phyloP scores from a whole-genome alignment of 2,329 filamentous ascomycete species.

The Exophiala sideris region DNA sequence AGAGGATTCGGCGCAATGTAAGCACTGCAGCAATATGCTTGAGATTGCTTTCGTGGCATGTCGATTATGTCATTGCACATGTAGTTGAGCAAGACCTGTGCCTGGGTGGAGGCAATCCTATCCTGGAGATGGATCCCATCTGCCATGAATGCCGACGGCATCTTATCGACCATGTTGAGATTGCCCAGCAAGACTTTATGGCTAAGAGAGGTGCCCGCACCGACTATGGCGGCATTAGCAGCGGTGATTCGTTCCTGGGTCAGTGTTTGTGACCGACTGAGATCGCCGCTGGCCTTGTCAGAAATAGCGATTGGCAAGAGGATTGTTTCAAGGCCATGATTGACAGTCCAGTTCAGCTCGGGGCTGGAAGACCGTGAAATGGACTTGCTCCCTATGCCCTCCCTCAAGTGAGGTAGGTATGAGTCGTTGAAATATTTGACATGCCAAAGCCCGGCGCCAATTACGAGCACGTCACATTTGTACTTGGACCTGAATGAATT shows the following conservation, averaged over 20 bases:
- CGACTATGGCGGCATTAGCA: too few species aligned
- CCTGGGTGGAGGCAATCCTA: conserved; percentile 46
- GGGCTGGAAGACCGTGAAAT: conserved; percentile 40
- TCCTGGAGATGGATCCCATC: conserved; percentile 51
- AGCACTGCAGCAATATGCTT: conserved; percentile 53
- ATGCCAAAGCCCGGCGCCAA: conserved; percentile 57
- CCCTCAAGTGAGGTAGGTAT: conserved; percentile 46
- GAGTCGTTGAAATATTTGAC: conserved; percentile 46
- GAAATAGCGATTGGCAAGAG: too few species aligned
- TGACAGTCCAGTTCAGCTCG: too few species aligned
- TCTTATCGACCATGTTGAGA: conserved; percentile 45
- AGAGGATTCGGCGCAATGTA: conserved; percentile 33
- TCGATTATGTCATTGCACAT: conserved; percentile 52
- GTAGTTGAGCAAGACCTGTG: conserved; percentile 53
- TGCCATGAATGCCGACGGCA: conserved; percentile 40
- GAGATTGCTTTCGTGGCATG: conserved; percentile 42
- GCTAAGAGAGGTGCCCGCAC: conserved; percentile 18
- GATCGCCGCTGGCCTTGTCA: too few species aligned
- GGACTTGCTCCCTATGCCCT: conserved; percentile 5
- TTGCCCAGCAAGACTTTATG: conserved; percentile 24
- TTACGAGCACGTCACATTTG: conserved; percentile 36
- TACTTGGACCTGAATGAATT: too few species aligned
- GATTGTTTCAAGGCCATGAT: too few species aligned
- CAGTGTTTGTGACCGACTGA: too few species aligned
- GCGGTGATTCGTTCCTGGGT: too few species aligned